Evolutionary conservation across 345 rosid genomes (phyloP), one percentile per base, ranked within the genome.

Genomic region (Diplotaxis tenuifolia): DNA sequence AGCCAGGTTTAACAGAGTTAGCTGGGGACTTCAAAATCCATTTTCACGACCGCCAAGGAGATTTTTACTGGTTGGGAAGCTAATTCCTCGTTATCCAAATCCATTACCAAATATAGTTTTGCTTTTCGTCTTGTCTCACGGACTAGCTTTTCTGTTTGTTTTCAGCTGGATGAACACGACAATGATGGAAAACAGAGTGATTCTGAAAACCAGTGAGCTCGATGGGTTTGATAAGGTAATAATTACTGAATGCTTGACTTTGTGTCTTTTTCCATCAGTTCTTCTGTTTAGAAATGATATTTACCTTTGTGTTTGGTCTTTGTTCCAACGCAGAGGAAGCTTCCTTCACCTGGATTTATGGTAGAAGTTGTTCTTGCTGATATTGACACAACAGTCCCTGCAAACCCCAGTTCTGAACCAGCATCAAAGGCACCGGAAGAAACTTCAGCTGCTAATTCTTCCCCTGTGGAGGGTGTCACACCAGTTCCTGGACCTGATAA

Each of bases 41-140:
- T 65, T 91, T 91, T 76, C 94, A 91, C 63, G 96, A 86, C 64
- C 87, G 86, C 42, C 96, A 90, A 82, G 96, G 96, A 86, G 96
- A 90, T 75, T 90, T 90, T 75, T 91, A 87, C 90, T 88, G 92
- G 96, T 91, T 59, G 7, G 92, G 78, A 68, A 25, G 80, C 78
- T 68, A 20, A 28, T 21, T 9, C 34, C 21, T 7, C 20, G 5
- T 42, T 56, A 16, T 67, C 19, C 32, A 76, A 25, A 53, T 20
- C 42, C 27, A 7, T 42, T 40, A 68, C 56, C 31, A n/a, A 40
- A n/a, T 23, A 40, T 61, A 45, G 4, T 63, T 65, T 28, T 52
- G 2, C 12, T 18, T 38, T 62, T 19, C 23, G 22, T 9, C 45
- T 47, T 76, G 16, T 79, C 47, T 78, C 40, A 72, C 50, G 47